These are phyloP conservation scores for Prunus fruticosa DNA, from an alignment of 306 rosid genomes.

Conservation along the genomic window DNA sequence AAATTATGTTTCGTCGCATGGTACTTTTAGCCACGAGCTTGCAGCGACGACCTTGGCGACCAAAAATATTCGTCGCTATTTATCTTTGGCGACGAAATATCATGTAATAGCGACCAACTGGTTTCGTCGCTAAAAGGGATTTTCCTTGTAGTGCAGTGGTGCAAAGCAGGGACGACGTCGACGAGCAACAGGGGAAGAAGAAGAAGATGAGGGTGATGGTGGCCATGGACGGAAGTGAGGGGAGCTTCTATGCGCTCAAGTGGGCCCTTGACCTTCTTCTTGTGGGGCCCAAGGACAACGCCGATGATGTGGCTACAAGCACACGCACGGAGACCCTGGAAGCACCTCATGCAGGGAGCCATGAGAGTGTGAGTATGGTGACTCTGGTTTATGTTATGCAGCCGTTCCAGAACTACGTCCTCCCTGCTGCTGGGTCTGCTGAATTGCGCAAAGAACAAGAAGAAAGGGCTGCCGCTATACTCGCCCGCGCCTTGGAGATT, in stretches of 20 bases:
- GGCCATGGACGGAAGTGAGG: slow-evolving; percentile 64
- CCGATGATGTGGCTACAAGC: neutral
- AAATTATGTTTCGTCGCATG: too few relatives aligned
- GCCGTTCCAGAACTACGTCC: slow-evolving; percentile 23
- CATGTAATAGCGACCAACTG: too few relatives aligned
- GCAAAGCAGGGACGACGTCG: neutral
- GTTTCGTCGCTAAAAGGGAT: too few relatives aligned
- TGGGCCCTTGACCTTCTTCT: slow-evolving; percentile 55
- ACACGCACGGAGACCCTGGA: neutral
- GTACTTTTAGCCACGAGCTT: too few relatives aligned
- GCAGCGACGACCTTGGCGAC: too few relatives aligned
- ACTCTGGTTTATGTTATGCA: slow-evolving; percentile 46
- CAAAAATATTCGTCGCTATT: too few relatives aligned
- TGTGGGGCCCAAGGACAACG: neutral
- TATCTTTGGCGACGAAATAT: too few relatives aligned
- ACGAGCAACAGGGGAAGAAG: slow-evolving; percentile 8
- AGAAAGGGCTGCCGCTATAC: slow-evolving; percentile 39
- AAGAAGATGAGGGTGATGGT: slow-evolving; percentile 55
- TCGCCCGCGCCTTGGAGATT: slow-evolving; percentile 49
- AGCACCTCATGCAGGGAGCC: neutral
- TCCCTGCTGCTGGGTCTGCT: too few relatives aligned
- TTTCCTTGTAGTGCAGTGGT: too few relatives aligned
- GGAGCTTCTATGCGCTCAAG: slow-evolving; percentile 54
- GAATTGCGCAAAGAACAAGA: slow-evolving; percentile 50
- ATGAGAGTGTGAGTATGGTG: slow-evolving; percentile 28